Conservation (phyloP, 208 protist genomes). For the Trypanosoma boissoni region DNA sequence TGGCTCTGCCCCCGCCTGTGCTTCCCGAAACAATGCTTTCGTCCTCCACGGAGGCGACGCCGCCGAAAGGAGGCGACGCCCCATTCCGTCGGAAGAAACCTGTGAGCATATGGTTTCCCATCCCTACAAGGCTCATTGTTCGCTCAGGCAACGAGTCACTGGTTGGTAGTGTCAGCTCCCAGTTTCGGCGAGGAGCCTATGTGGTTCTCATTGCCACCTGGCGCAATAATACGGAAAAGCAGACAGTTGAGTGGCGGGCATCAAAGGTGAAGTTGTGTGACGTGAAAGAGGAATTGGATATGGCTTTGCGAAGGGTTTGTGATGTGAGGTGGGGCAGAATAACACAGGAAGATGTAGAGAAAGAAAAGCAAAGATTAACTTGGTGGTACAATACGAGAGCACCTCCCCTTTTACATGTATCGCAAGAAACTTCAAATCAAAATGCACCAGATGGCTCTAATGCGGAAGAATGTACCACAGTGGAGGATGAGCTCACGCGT, state of each 20-base stretch:
- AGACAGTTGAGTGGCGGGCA: constrained; percentile 14
- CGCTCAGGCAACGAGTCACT: background rate
- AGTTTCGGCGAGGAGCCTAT: constrained; percentile 7
- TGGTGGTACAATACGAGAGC: background rate
- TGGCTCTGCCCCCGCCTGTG: constrained; percentile 7
- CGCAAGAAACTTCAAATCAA: background rate
- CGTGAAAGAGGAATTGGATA: constrained; percentile 2
- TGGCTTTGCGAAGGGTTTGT: constrained; percentile 1
- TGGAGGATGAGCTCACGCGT: background rate
- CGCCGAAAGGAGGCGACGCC: background rate
- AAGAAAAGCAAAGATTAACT: background rate
- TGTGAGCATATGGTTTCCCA: constrained; percentile 22
- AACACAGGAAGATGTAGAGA: constrained; percentile 16
- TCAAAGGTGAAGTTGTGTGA: constrained; percentile 14
- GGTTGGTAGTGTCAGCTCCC: background rate
- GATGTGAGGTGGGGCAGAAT: constrained; percentile 21
- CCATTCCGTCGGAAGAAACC: background rate
- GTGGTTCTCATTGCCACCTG: constrained; percentile 15
- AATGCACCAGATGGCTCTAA: background rate
- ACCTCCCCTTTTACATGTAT: background rate
- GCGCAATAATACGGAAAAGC: constrained; percentile 7
- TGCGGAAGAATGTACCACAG: constrained; percentile 5
- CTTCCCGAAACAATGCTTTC: background rate
- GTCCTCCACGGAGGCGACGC: background rate
- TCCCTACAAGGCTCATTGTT: background rate